These are phyloP conservation scores for Venturia nashicola DNA, from an alignment of 2,329 filamentous ascomycete species.

Conservation along the genomic window DNA sequence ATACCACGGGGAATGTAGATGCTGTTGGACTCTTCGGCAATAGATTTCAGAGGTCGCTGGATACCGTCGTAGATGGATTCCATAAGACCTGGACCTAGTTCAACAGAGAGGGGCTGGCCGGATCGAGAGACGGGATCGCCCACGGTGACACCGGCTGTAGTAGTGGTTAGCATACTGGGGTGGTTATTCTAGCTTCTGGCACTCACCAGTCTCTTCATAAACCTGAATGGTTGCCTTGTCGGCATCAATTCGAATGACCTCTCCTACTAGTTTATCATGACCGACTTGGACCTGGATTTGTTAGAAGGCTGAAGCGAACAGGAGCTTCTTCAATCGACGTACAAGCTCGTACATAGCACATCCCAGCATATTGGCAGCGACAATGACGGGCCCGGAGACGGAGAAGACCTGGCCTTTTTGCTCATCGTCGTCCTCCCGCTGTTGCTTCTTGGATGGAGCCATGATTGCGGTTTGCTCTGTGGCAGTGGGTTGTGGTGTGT, in stretches of 20 bases:
- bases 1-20: conserved; percentile 99
- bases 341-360: conserved; percentile 99
- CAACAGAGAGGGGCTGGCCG: conserved; percentile 92
- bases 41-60: conserved; percentile 82
- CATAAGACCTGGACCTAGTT: conserved; percentile 91
- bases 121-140: conserved; percentile 86
- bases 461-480: conserved; percentile 2
- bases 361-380: conserved; percentile 97
- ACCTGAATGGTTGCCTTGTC: conserved; percentile 98
- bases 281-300: conserved; percentile 68
- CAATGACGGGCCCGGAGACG: conserved; percentile 72
- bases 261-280: conserved; percentile 81
- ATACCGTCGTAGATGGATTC: conserved; percentile 99
- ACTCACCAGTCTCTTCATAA: conserved; percentile 91
- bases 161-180: background rate
- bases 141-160: conserved; percentile 77
- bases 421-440: conserved; percentile 5
- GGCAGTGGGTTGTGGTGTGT: background rate
- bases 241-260: conserved; percentile 93
- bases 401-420: conserved; percentile 52
- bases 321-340: conserved; percentile 23
- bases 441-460: conserved; percentile 10
- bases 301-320: background rate
- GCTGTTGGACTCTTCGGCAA: conserved; percentile 63
- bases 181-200: background rate